A percentile compares a stretch with the other conserved stretches of the same genome.
phyloP scores from a whole-genome alignment of 2,329 filamentous ascomycete species.

The Alternaria ventricosa region DNA sequence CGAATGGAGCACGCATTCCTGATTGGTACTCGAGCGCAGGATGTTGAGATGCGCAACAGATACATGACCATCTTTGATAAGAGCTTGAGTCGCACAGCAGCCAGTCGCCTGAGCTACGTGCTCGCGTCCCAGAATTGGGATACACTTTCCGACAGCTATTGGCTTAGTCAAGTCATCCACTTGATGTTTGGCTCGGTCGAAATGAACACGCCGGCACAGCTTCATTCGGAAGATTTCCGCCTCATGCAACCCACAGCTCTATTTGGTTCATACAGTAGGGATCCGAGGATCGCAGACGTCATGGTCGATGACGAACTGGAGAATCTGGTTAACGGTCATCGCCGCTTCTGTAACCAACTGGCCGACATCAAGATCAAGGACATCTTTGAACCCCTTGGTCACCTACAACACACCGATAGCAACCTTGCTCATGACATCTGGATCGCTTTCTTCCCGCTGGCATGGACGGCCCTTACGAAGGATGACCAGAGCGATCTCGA shows the following conservation, averaged over 20 bases:
- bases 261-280: constrained; percentile 75
- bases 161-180: constrained; percentile 94
- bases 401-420: constrained; percentile 88
- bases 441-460: constrained; percentile 89
- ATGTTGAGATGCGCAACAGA: constrained; percentile 94
- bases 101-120: constrained; percentile 86
- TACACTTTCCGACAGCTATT: constrained; percentile 91
- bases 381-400: constrained; percentile 84
- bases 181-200: constrained; percentile 91
- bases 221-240: constrained; percentile 85
- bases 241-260: constrained; percentile 76
- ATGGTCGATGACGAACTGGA: constrained; percentile 87
- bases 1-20: constrained; percentile 98
- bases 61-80: constrained; percentile 97
- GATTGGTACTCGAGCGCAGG: constrained; percentile 88
- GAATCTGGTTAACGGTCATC: constrained; percentile 75
- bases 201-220: constrained; percentile 76
- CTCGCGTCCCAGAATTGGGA: constrained; percentile 96
- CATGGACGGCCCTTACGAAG: constrained; percentile 85
- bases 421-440: constrained; percentile 87
- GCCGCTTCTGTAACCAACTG: constrained; percentile 82
- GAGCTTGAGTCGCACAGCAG: constrained; percentile 90
- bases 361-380: constrained; percentile 87
- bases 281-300: constrained; percentile 65
- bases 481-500: constrained; percentile 92